Base-by-base conservation (phyloP, 2,329 filamentous ascomycete genomes). In the Alternaria ventricosa region DNA sequence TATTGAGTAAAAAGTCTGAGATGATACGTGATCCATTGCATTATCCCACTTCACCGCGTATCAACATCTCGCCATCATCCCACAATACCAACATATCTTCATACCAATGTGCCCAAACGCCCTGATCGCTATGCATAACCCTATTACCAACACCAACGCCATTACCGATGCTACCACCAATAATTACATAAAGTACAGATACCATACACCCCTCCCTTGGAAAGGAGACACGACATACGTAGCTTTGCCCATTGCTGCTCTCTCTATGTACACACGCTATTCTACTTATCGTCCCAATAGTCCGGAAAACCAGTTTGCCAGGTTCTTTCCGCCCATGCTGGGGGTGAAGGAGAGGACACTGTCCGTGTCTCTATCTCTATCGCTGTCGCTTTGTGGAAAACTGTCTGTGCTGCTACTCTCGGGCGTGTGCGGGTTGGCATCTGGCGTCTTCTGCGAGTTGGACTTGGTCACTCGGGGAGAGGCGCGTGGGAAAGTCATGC, bases 221-320 rank as follows among this genome's bases (percentile, higher is more conserved):
- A 43, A 28, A 8, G 8, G 12, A 41, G 23, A 41, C n/a, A 41
- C 3, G 20, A 41, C 49, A 12, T 36, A 22, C 5, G 13, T 0
- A 9, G 11, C 22, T 25, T 8, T 25, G 22, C 11, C 22, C 22
- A 47, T 27, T 10, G 13, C 45, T 36, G 33, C 15, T 36, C 33
- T 12, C 5, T 33, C 20, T 8, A 23, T 36, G 18, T 41, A n/a
- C 20, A 41, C 8, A 8, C 22, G 18, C 28, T n/a, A 8, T n/a
- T 22, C 46, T 43, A 55, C 41, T 43, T 43, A 63, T 22, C 56
- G 30, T 18, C 76, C 75, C 30, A 79, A 45, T 18, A 79, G 57
- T 3, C 74, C 76, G 1, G 77, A 78, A 20, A 79, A 68, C 77
- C 77, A 78, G 23, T 44, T 71, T 7, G 75, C 63, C n/a, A 79